phyloP scores from a whole-genome alignment of 2,329 filamentous ascomycete species.

The Helicocarpus griseus region DNA sequence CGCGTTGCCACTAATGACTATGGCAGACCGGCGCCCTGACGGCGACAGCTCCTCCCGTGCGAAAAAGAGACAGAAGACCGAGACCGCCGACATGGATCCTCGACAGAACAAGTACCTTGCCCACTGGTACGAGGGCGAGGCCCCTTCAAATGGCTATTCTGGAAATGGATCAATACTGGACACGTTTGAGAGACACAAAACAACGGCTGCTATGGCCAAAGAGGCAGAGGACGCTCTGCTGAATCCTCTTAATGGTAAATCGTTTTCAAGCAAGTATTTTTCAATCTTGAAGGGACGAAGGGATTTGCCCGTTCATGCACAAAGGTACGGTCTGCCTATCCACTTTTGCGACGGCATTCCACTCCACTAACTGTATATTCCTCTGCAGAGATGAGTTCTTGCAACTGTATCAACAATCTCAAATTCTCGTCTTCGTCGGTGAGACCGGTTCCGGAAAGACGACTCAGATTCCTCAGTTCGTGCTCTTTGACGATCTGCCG shows the following conservation, averaged over 20 bases:
- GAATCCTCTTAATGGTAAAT: constrained; percentile 75
- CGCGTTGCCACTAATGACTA: constrained; percentile 21
- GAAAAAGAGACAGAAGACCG: constrained; percentile 46
- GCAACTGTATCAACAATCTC: constrained; percentile 79
- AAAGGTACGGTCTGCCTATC: constrained; percentile 51
- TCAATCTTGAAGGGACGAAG: constrained; percentile 75
- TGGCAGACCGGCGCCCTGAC: constrained; percentile 50
- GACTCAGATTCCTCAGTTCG: constrained; percentile 97
- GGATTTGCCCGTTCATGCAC: constrained; percentile 82
- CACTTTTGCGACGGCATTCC: not conserved
- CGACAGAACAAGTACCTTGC: constrained; percentile 78
- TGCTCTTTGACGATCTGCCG: constrained; percentile 91
- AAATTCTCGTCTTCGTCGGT: constrained; percentile 97
- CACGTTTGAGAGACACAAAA: constrained; percentile 65
- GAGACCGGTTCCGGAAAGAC: constrained; percentile 99
- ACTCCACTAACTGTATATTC: constrained; percentile 8
- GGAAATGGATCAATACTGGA: constrained; percentile 43
- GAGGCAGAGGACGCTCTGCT: constrained; percentile 67
- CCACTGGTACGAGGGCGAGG: constrained; percentile 62
- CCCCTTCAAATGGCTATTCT: constrained; percentile 22
- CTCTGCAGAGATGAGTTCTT: constrained; percentile 72
- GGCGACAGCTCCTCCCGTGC: constrained; percentile 39
- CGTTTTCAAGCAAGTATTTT: constrained; percentile 77
- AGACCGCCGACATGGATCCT: constrained; percentile 40
- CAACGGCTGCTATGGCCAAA: constrained; percentile 65